These are phyloP conservation scores for Trifolium repens DNA, from an alignment of 306 rosid genomes.

Conservation along the genomic window DNA sequence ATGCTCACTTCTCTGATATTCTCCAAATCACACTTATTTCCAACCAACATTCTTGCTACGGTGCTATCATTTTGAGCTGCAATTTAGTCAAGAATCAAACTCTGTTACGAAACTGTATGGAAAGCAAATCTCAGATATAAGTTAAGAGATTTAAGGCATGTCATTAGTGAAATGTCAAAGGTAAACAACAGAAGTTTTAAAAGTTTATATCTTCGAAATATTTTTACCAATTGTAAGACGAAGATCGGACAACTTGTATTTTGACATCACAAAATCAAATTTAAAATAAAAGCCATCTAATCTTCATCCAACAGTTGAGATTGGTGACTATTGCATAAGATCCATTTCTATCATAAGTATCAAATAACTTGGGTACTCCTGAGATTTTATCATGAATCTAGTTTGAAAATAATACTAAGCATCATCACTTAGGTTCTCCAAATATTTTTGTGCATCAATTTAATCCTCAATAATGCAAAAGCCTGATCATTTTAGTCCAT, in stretches of 20 bases:
- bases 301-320: neutral
- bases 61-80: slow-evolving; percentile 91
- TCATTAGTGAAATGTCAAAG: slow-evolving; percentile 9
- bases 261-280: neutral
- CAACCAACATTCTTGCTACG: slow-evolving; percentile 82
- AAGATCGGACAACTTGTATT: neutral
- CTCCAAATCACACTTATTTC: slow-evolving; percentile 92
- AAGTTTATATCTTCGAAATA: neutral
- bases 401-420: neutral
- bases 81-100: slow-evolving; percentile 34
- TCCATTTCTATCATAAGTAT: neutral
- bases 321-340: neutral
- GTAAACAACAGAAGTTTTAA: slow-evolving; percentile 6
- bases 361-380: slow-evolving; percentile 1
- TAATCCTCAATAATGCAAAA: neutral
- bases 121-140: neutral
- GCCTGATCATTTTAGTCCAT: neutral
- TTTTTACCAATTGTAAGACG: neutral
- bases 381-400: neutral
- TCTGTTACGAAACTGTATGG: neutral
- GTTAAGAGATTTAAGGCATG: neutral
- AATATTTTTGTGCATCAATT: neutral
- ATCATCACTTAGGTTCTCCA: neutral
- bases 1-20: slow-evolving; percentile 76
- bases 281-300: neutral